These are phyloP conservation scores for Angophora floribunda DNA, from an alignment of 345 rosid species.

Conservation along the genomic window DNA sequence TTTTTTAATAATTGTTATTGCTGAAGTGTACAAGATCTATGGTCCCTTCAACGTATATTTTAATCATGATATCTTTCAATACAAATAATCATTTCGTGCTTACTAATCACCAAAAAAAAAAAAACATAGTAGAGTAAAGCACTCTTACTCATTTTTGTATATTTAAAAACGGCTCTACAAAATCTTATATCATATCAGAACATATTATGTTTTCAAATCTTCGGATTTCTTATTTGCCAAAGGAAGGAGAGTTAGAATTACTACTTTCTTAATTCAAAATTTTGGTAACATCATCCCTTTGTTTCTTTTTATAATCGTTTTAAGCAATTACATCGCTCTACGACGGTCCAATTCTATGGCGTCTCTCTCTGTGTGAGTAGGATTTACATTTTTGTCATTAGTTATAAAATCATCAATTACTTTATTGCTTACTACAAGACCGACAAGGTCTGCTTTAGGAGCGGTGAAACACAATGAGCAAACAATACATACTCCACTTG, in stretches of 20 bases:
- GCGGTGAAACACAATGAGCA: not conserved
- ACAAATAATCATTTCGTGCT: not conserved
- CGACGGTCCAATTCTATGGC: not conserved
- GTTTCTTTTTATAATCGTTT: not conserved
- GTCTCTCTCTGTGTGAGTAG: not conserved
- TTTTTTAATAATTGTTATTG: not conserved
- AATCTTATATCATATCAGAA: not conserved
- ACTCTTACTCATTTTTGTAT: no score
- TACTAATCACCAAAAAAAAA: not conserved
- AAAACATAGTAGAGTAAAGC: no score
- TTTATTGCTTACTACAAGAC: accelerated
- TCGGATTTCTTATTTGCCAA: no score
- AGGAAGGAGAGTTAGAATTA: not conserved
- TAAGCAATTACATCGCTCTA: not conserved
- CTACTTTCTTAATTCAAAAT: not conserved
- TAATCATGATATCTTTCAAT: not conserved
- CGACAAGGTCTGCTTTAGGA: accelerated
- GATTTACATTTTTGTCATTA: not conserved
- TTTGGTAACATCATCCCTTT: not conserved
- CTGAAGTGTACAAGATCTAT: not conserved
- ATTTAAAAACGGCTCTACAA: no score
- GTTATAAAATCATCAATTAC: not conserved
- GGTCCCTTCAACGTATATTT: not conserved
- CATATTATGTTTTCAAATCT: no score
- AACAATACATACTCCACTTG: not conserved